These are phyloP conservation scores for Euclidium syriacum DNA, from an alignment of 345 rosid genomes.

Conservation along the genomic window DNA sequence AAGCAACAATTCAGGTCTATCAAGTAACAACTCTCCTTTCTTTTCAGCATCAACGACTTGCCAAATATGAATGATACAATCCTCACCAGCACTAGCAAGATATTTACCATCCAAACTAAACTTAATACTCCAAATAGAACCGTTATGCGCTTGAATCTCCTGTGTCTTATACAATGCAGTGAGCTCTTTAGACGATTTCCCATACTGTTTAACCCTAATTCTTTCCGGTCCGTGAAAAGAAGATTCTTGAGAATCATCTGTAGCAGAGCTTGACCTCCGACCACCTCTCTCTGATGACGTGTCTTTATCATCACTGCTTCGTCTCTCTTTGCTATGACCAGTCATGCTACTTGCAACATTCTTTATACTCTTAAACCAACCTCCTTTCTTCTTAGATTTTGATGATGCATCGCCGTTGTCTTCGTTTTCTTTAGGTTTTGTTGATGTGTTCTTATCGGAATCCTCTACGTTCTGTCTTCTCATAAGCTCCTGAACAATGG, in stretches of 20 bases:
- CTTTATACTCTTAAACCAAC: conserved; percentile 79
- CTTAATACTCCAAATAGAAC: conserved; percentile 92
- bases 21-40: conserved; percentile 74
- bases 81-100: conserved; percentile 99
- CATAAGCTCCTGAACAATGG: conserved; percentile 92
- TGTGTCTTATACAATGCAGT: conserved; percentile 79
- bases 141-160: conserved; percentile 90
- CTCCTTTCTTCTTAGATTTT: conserved; percentile 67
- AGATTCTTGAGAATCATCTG: conserved; percentile 89
- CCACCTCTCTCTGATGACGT: conserved; percentile 89
- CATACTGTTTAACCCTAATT: conserved; percentile 82
- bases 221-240: conserved; percentile 83
- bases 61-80: conserved; percentile 83
- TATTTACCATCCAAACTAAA: conserved; percentile 92
- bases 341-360: conserved; percentile 63
- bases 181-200: conserved; percentile 75
- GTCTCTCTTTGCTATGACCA: conserved; percentile 61
- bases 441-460: conserved; percentile 37
- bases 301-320: conserved; percentile 88
- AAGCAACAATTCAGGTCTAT: conserved; percentile 58
- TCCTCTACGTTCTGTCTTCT: conserved; percentile 91
- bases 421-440: conserved; percentile 26
- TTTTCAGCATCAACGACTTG: conserved; percentile 63
- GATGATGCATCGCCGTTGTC: conserved; percentile 32
- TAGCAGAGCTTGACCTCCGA: conserved; percentile 87